Base-by-base conservation (phyloP, 2,329 filamentous ascomycete genomes). In the Pyricularia grisea region DNA sequence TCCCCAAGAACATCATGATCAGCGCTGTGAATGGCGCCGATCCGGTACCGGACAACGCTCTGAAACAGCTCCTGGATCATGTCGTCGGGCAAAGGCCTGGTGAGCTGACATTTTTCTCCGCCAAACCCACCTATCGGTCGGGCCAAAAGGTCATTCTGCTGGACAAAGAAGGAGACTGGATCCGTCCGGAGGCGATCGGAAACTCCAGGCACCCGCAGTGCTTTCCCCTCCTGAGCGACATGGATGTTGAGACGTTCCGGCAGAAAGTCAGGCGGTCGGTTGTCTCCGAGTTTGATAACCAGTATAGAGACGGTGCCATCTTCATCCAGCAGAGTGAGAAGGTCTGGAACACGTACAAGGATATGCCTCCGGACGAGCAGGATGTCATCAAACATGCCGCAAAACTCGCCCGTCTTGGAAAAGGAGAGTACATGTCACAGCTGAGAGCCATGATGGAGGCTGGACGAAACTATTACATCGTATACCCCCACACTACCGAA, bases 91-190 rank as follows among this genome's bases (percentile, higher is more conserved):
- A 63, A 17, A 20, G 17, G 10, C 25, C 17, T 7, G 23, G 23
- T 14, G 60, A 20, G 12, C 27, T 17, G 25, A 5, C 17, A 5
- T 63, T 30, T n/a, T 33, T 75, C 11, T 36, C 69, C 2, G 17
- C 74, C 3, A 71, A 72, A 12, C 74, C 74, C 4, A 58, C 73
- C 30, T 75, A 71, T 30, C 31, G n/a, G 42, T 55, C 30, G 23
- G 2, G 60, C 4, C 72, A 73, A 25, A 68, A 64, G 10, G 30
- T 72, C 5, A 17, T 61, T 11, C 68, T 68, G n/a, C 31, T 30
- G 3, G 27, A 66, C 25, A 25, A 50, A 11, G 10, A 50, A 3
- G 60, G 27, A 9, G 7, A 6, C 4, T 20, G 27, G 14, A 20
- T 17, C 27, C 60, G 23, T 7, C 42, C 20, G 20, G 42, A 55